Percentiles rank a stretch among this genome's conserved stretches.
Evolutionary conservation across 2,329 filamentous ascomycete genomes (phyloP).

Genomic region (Harringtonia lauricola): DNA sequence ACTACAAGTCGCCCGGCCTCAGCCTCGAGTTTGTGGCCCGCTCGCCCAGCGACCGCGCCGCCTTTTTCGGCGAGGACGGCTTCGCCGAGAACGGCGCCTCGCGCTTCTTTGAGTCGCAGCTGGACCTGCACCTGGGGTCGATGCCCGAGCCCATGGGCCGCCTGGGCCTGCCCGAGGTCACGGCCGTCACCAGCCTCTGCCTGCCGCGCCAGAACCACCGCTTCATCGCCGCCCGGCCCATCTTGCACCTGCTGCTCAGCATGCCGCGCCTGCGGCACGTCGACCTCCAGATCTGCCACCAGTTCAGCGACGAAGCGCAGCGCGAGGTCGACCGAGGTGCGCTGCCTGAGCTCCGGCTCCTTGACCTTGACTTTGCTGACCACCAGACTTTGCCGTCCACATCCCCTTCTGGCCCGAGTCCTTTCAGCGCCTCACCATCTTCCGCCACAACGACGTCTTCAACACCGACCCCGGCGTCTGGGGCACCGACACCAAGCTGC

Average conservation of each 20-base stretch:
- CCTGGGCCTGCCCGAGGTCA: slow-evolving; percentile 13
- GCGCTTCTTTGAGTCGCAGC: slow-evolving; percentile 6
- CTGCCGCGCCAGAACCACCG: slow-evolving; percentile 13
- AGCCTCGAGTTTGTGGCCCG: slow-evolving; percentile 15
- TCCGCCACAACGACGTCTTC: slow-evolving; percentile 11
- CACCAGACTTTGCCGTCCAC: slow-evolving; percentile 10
- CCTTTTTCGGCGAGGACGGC: slow-evolving; percentile 4
- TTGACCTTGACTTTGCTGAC: neutral
- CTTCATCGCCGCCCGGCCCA: slow-evolving; percentile 12
- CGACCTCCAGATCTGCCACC: slow-evolving; percentile 13
- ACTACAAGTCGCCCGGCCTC: slow-evolving; percentile 8
- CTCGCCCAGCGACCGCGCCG: slow-evolving; percentile 11
- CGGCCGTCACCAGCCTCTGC: slow-evolving; percentile 10
- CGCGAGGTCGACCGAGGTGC: slow-evolving; percentile 11
- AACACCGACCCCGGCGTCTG: slow-evolving; percentile 2
- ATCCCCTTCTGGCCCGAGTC: slow-evolving; percentile 13
- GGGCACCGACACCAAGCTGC: slow-evolving; percentile 3
- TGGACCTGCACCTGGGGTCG: slow-evolving; percentile 7
- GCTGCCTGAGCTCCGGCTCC: neutral
- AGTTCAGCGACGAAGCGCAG: slow-evolving; percentile 6
- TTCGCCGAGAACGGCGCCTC: slow-evolving; percentile 4
- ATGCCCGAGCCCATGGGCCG: slow-evolving; percentile 11
- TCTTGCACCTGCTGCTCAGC: slow-evolving; percentile 13
- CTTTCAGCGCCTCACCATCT: slow-evolving; percentile 12
- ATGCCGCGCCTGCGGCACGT: slow-evolving; percentile 11